A percentile compares a stretch with the other conserved stretches of the same genome.
phyloP scores from a whole-genome alignment of 352 stramenopile species.

The Phytophthora pistaciae region DNA sequence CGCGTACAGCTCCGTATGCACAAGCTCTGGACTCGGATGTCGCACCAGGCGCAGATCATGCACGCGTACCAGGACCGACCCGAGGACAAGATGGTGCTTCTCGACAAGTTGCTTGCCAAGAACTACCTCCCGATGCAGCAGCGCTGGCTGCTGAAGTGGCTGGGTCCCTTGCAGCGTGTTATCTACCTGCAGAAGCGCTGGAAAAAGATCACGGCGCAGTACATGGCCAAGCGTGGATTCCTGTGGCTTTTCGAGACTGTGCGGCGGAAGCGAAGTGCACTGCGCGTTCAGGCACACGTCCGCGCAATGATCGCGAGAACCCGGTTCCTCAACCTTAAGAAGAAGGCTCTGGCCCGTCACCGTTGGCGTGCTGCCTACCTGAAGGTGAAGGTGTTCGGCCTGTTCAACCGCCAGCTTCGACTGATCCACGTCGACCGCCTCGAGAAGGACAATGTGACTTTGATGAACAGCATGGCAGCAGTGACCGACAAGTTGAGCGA shows the following conservation, averaged over 20 bases:
- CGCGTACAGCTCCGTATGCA: constrained; percentile 70
- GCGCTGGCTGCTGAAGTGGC: constrained; percentile 88
- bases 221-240: constrained; percentile 80
- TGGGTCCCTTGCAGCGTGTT: constrained; percentile 79
- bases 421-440: constrained; percentile 79
- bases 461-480: constrained; percentile 49
- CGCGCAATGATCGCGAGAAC: constrained; percentile 74
- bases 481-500: constrained; percentile 51
- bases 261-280: constrained; percentile 63
- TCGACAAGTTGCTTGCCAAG: constrained; percentile 79
- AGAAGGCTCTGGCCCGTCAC: constrained; percentile 68
- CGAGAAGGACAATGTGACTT: constrained; percentile 68
- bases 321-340: constrained; percentile 70
- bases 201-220: constrained; percentile 83
- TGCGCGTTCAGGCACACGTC: constrained; percentile 75
- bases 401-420: constrained; percentile 70
- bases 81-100: constrained; percentile 88
- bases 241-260: constrained; percentile 82
- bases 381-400: constrained; percentile 59
- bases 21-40: constrained; percentile 70
- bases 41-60: constrained; percentile 78
- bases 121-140: constrained; percentile 69
- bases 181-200: constrained; percentile 90
- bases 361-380: constrained; percentile 75
- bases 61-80: constrained; percentile 75